These are phyloP conservation scores for Nigrospora osmanthi DNA, from an alignment of 2,329 filamentous ascomycete genomes.

Conservation along the genomic window DNA sequence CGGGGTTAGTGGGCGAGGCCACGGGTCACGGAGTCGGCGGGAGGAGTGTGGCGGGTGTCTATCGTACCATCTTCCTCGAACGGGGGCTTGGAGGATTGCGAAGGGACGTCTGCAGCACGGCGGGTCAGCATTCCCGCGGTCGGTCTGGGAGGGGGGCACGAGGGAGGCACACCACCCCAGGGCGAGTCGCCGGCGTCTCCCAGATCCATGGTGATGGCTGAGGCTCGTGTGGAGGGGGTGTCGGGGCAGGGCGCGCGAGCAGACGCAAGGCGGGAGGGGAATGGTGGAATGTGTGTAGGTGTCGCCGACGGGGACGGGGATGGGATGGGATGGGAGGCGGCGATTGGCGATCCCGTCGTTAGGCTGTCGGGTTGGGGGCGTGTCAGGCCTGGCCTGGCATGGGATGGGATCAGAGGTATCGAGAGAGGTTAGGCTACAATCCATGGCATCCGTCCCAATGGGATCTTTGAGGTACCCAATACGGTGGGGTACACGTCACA, in stretches of 20 bases:
- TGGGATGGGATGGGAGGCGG: too few relatives aligned
- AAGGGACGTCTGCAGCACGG: constrained; percentile 28
- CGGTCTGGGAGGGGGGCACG: not conserved
- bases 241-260: too few relatives aligned
- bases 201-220: constrained; percentile 26
- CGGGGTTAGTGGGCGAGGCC: too few relatives aligned
- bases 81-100: constrained; percentile 23
- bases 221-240: not conserved
- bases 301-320: too few relatives aligned
- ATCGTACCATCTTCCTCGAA: constrained; percentile 15
- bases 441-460: not conserved
- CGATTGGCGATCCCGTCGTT: too few relatives aligned
- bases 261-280: too few relatives aligned
- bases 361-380: too few relatives aligned
- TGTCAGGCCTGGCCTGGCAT: too few relatives aligned
- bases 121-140: not conserved
- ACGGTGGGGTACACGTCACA: not conserved
- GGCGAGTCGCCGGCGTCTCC: constrained; percentile 35
- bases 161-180: constrained; percentile 30
- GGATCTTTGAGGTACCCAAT: not conserved
- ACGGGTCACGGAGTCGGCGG: too few relatives aligned
- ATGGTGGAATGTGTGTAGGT: too few relatives aligned
- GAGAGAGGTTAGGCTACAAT: too few relatives aligned
- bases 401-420: too few relatives aligned
- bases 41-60: not conserved